These are phyloP conservation scores for Nannizziopsis arthrosporioides DNA, from an alignment of 2,329 filamentous ascomycete species.

Conservation along the genomic window DNA sequence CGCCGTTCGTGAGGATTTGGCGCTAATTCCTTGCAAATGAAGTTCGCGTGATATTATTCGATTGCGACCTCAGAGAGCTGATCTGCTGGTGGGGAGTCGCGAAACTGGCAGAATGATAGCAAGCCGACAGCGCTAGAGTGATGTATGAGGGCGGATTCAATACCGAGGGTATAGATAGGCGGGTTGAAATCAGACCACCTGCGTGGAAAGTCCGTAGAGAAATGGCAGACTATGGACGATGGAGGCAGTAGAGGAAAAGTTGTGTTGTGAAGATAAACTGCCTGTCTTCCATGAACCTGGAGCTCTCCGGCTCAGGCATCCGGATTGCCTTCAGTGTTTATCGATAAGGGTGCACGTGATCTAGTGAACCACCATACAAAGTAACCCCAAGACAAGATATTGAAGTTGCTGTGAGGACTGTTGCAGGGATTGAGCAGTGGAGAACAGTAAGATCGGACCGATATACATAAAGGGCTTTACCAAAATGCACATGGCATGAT, in stretches of 20 bases:
- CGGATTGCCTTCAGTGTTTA: not conserved
- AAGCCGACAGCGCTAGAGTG: too few species aligned
- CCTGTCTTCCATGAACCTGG: not conserved
- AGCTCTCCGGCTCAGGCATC: not conserved
- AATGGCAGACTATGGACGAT: too few species aligned
- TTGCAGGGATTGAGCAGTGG: not conserved
- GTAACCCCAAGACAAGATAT: not conserved
- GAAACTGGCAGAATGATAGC: too few species aligned
- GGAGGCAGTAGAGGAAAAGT: too few species aligned
- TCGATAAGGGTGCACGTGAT: slow-evolving; percentile 2
- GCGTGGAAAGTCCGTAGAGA: too few species aligned
- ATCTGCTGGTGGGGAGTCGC: too few species aligned
- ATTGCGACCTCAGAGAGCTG: not conserved
- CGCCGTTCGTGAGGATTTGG: slow-evolving; percentile 15
- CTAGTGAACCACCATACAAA: not conserved
- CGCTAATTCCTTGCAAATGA: not conserved
- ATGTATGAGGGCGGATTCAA: too few species aligned
- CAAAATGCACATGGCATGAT: not conserved
- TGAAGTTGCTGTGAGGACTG: not conserved
- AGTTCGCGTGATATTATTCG: not conserved
- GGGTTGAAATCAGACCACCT: too few species aligned
- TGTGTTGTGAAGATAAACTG: too few species aligned
- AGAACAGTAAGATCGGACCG: not conserved
- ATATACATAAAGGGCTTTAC: not conserved
- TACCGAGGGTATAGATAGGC: too few species aligned